These are phyloP conservation scores for Euphorbia tirucalli DNA, from an alignment of 345 rosid genomes.

Conservation along the genomic window DNA sequence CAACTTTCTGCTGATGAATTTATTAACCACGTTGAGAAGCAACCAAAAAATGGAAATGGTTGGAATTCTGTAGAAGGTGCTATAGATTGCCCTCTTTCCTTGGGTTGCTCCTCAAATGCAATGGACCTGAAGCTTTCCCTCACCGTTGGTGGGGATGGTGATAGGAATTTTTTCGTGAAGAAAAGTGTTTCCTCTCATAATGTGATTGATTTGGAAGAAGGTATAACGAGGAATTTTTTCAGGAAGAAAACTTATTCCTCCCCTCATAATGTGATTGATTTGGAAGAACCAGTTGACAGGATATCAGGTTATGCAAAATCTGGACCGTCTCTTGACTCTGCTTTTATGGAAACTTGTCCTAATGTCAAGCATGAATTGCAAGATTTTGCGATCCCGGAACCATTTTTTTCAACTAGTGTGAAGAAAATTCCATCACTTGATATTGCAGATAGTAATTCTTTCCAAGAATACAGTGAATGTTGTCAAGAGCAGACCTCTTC, in stretches of 20 bases:
- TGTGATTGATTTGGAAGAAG: conserved; percentile 39
- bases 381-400: conserved; percentile 19
- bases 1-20: conserved; percentile 37
- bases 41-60: conserved; percentile 16
- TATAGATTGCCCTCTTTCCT: conserved; percentile 1
- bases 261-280: conserved; percentile 18
- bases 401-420: conserved; percentile 18
- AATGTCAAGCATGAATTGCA: conserved; percentile 19
- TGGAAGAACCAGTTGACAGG: conserved; percentile 17
- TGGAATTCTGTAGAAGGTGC: conserved; percentile 12
- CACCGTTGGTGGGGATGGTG: conserved; percentile 23
- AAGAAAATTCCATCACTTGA: conserved; percentile 21
- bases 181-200: conserved; percentile 11
- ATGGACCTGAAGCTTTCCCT: conserved; percentile 45
- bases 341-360: conserved; percentile 8
- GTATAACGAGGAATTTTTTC: conserved; percentile 10
- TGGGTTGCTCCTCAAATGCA: conserved; percentile 11
- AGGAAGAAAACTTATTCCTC: conserved; percentile 15
- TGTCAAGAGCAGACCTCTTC: conserved; percentile 21
- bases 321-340: conserved; percentile 17
- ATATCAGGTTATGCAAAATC: conserved; percentile 10
- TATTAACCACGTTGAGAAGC: conserved; percentile 20
- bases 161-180: conserved; percentile 12
- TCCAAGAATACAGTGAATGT: conserved; percentile 18
- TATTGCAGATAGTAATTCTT: conserved; percentile 17